Evolutionary conservation across 2,329 filamentous ascomycete species (phyloP), one percentile per base, ranked within the genome.

Genomic region (Hymenoscyphus infarciens): DNA sequence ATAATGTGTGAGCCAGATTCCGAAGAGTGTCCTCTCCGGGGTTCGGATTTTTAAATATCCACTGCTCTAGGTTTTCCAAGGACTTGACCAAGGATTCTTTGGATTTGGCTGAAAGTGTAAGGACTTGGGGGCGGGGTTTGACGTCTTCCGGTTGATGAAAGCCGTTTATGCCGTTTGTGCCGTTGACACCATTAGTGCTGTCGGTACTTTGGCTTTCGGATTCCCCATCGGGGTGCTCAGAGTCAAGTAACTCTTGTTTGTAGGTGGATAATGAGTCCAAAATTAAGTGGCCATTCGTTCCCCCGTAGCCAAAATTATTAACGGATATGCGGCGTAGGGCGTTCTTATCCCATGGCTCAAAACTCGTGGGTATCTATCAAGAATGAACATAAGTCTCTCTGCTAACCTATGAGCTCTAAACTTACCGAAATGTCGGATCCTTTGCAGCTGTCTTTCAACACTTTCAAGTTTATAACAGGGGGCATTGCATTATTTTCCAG

Each of bases 251-350:
- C 52, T 29, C 54, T 16, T 16, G 13, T 29, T 56, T n/a, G 25
- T 56, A 31, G 19, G 27, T 29, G 10, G 42, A 42, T 42, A 25
- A 31, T 45, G 31, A 45, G 52, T 74, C 71, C 62, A 70, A 69
- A 2, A 80, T 74, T 2, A 74, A 73, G 65, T 81, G 79, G 2
- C 75, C 77, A 64, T 81, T 81, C n/a, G 78, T 77, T n/a, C 79
- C 79, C 5, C 79, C 79, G 31, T 77, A 80, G 0, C 79, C 79
- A 56, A 81, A 69, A 35, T 31, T 60, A 45, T 70, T 71, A 22
- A 70, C 56, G 8, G 59, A 63, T 4, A 61, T 59, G 16, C 66
- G 60, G 6, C 67, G 63, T 3, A 54, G 29, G 2, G 58, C 57
- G 7, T 49, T 29, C 16, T 39, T 49, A 22, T 38, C 33, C 58